Percentiles rank a stretch among this genome's conserved stretches.
phyloP scores from a whole-genome alignment of 192 early-diverging fungal species.

The Linnemannia exigua region DNA sequence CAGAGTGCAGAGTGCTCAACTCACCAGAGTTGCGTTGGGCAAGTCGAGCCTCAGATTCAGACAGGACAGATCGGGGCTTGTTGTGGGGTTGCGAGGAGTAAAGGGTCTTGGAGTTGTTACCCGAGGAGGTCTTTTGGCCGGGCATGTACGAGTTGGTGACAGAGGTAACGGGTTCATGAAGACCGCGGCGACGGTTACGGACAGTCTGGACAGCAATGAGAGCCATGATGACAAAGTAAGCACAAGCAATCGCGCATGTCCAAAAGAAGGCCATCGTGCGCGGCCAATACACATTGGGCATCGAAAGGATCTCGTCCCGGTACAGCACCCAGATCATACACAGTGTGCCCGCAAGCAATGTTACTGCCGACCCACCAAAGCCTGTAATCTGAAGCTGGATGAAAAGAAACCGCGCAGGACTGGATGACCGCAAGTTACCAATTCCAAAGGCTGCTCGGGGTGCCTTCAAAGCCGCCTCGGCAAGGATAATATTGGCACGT shows the following conservation, averaged over 20 bases:
- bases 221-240: conserved; percentile 37
- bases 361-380: conserved; percentile 39
- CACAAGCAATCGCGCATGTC: conserved; percentile 46
- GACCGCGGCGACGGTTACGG: conserved; percentile 36
- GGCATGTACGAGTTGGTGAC: conserved; percentile 18
- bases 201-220: conserved; percentile 44
- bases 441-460: conserved; percentile 50
- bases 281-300: conserved; percentile 25
- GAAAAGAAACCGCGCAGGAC: conserved; percentile 49
- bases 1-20: conserved; percentile 32
- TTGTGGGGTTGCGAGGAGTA: conserved; percentile 32
- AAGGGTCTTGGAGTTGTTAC: conserved; percentile 4
- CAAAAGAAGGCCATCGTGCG: conserved; percentile 55
- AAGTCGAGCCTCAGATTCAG: conserved; percentile 22
- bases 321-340: conserved; percentile 49
- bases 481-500: conserved; percentile 52
- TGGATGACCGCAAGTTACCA: conserved; percentile 34
- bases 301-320: conserved; percentile 27
- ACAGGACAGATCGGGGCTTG: neutral
- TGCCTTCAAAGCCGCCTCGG: conserved; percentile 43
- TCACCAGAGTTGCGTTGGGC: conserved; percentile 29
- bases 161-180: conserved; percentile 14
- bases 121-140: neutral
- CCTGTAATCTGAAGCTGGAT: conserved; percentile 53
- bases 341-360: conserved; percentile 37